Evolutionary conservation across 495 filamentous ascomycete species (phyloP), one percentile per base, ranked within the genome.

Genomic region (Podospora conica): DNA sequence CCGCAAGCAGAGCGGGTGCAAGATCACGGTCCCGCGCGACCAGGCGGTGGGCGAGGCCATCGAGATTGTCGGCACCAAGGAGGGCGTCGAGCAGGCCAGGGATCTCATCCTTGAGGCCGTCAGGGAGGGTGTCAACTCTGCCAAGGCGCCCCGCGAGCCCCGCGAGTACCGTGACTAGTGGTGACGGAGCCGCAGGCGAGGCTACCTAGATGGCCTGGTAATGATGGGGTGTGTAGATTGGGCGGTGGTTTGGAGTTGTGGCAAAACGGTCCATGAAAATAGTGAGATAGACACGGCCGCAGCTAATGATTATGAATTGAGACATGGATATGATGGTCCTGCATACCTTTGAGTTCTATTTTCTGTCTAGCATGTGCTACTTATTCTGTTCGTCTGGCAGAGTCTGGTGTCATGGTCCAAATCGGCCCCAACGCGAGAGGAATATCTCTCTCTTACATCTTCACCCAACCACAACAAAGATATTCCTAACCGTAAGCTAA

Each of bases 1-100:
- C 74, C 88, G 96, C 64, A 92, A 90, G 78, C 86, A 93, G 80
- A 97, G 93, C 55, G 91, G 90, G 28, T 96, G 92, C 81, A 90
- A 88, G 74, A 94, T 99, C 76, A 91, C 90, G 48, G 92, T 98
- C 57, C 95, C 95, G 54, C 86, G 90, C 67, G 89, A 91, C 73
- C 87, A 94, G 69, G 84, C 83, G 53, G 86, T 83, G 70, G 85
- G 82, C 9, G 92, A 96, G 73, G 91, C 94, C 3, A 97, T 98
- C 72, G 91, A 96, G 79, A 87, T 98, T 70, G 78, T 87, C 61
- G 95, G 95, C 28, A 84, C 82, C 64, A 85, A 84, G 71, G 90
- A 91, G 60, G 91, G 91, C 22, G 83, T 96, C 15, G 93, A 97
- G 78, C 85, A 91, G 76, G 96, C 95, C 48, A 92, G 86, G 79